Evolutionary conservation across 495 filamentous ascomycete genomes (phyloP).

Genomic region (Daldinia childiae): DNA sequence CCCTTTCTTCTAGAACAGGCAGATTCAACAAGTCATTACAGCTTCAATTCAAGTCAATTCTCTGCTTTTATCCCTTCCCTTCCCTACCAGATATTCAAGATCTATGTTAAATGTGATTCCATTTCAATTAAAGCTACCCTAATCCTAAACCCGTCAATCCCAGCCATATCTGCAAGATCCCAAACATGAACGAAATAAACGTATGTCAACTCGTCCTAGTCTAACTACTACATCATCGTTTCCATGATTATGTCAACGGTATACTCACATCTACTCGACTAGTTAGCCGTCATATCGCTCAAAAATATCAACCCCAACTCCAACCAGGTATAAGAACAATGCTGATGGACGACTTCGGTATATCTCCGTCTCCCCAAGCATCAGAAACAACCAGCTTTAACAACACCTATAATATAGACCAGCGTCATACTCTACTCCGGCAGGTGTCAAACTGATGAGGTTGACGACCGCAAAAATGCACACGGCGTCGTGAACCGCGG

Average conservation of each 20-base stretch:
- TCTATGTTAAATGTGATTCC: neutral
- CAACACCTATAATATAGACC: slow-evolving; percentile 11
- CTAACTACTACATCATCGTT: neutral
- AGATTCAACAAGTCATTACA: neutral
- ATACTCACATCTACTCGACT: slow-evolving; percentile 9
- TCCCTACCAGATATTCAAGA: neutral
- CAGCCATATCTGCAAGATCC: slow-evolving; percentile 4
- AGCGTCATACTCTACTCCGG: slow-evolving; percentile 20
- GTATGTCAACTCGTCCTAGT: slow-evolving; percentile 11
- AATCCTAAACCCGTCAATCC: slow-evolving; percentile 3
- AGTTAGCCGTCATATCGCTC: slow-evolving; percentile 9
- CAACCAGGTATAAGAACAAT: slow-evolving; percentile 16
- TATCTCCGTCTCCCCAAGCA: neutral
- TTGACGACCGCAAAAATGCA: slow-evolving; percentile 13
- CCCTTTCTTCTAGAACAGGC: neutral
- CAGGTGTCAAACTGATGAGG: slow-evolving; percentile 5
- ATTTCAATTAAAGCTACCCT: slow-evolving; percentile 8
- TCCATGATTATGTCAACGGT: neutral
- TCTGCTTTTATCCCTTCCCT: neutral
- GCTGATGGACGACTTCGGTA: slow-evolving; percentile 24
- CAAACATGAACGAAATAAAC: slow-evolving; percentile 19
- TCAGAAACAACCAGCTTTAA: neutral
- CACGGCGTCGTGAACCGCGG: slow-evolving; percentile 11
- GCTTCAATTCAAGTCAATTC: neutral
- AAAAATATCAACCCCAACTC: slow-evolving; percentile 28